Conservation (phyloP, 495 filamentous ascomycete genomes). For the Podospora appendiculata region DNA sequence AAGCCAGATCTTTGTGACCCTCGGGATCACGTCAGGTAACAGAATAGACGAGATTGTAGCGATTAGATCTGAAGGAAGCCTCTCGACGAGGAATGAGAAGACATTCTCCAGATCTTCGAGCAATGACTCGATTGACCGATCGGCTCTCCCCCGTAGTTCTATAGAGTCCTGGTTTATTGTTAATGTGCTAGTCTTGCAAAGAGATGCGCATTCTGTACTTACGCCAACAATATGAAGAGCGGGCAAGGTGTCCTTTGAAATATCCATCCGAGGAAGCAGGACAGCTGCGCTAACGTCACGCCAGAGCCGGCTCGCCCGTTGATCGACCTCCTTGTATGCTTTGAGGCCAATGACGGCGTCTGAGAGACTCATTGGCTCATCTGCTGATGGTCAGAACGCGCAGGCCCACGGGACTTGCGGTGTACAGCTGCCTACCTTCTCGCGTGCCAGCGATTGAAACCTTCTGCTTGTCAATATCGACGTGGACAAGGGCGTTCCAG, state of each 20-base stretch:
- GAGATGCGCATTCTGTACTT: conserved; percentile 7
- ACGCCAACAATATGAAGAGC: conserved; percentile 32
- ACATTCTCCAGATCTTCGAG: conserved; percentile 54
- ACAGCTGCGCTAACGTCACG: conserved; percentile 41
- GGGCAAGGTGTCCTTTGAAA: conserved; percentile 18
- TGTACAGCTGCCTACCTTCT: conserved; percentile 26
- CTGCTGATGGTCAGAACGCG: conserved; percentile 25
- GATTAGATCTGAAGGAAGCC: conserved; percentile 56
- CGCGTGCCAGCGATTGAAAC: conserved; percentile 39
- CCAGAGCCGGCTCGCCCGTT: conserved; percentile 43
- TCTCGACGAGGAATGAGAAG: conserved; percentile 55
- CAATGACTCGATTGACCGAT: conserved; percentile 35
- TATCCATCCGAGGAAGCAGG: conserved; percentile 41
- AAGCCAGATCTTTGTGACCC: conserved; percentile 65
- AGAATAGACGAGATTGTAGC: conserved; percentile 56
- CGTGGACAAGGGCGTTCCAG: conserved; percentile 46
- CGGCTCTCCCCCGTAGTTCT: conserved; percentile 22
- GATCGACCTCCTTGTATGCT: conserved; percentile 44
- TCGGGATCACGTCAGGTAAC: conserved; percentile 56
- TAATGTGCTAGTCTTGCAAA: not conserved
- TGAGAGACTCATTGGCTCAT: conserved; percentile 35
- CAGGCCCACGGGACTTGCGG: not conserved
- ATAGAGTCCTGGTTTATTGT: conserved; percentile 20
- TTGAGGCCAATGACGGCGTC: conserved; percentile 42
- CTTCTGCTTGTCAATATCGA: conserved; percentile 41